Percentiles rank a stretch among this genome's conserved stretches.
Conservation (phyloP, 2,329 filamentous ascomycete genomes). For the Curvularia lunata region DNA sequence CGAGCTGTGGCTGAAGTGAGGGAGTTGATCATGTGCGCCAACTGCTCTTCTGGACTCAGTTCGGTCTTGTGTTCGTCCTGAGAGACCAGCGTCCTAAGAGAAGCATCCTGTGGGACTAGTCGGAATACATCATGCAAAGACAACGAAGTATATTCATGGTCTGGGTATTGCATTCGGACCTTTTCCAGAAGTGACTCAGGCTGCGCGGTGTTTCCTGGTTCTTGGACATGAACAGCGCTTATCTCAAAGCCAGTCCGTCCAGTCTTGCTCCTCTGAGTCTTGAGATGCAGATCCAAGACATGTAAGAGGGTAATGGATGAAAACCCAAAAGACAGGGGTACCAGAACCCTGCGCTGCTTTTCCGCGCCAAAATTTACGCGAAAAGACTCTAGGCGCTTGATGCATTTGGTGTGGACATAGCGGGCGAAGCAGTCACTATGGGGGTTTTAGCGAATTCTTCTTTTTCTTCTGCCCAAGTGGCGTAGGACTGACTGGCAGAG, state of each 20-base stretch:
- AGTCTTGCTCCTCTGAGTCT: conserved; percentile 68
- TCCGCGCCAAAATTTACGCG: conserved; percentile 58
- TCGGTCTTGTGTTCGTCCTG: not conserved
- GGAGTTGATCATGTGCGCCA: conserved; percentile 63
- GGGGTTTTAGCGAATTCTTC: conserved; percentile 22
- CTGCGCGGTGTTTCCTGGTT: conserved; percentile 30
- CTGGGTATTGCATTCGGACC: conserved; percentile 67
- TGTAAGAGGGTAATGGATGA: conserved; percentile 81
- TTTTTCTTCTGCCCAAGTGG: conserved; percentile 6
- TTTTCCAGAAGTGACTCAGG: conserved; percentile 27
- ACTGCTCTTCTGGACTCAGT: conserved; percentile 30
- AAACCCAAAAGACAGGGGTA: conserved; percentile 82
- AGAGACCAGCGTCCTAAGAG: conserved; percentile 31
- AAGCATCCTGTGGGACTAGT: conserved; percentile 28
- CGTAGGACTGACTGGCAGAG: conserved; percentile 62
- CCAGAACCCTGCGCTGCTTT: conserved; percentile 64
- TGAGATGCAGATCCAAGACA: conserved; percentile 73
- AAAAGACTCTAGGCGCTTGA: conserved; percentile 77
- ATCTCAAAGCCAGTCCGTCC: conserved; percentile 72
- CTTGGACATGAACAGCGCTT: conserved; percentile 58
- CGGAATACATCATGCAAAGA: conserved; percentile 65
- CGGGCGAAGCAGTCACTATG: conserved; percentile 74
- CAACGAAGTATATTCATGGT: conserved; percentile 67
- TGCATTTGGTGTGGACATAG: conserved; percentile 78
- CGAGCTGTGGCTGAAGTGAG: conserved; percentile 77